Evolutionary conservation across 495 filamentous ascomycete species (phyloP).

Genomic region (Amphirosellinia nigrospora): DNA sequence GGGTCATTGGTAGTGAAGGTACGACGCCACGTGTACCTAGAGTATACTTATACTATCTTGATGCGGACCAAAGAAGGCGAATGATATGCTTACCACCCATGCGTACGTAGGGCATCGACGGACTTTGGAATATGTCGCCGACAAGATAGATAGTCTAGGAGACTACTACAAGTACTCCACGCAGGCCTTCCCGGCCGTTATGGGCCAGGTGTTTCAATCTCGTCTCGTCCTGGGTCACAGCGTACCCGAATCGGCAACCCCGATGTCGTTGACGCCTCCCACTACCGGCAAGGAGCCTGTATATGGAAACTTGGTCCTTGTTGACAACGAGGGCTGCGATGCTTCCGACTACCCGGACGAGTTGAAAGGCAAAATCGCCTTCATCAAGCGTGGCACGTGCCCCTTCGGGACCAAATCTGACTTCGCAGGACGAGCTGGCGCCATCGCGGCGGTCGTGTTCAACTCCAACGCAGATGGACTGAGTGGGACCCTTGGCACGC

Average conservation of each 20-base stretch:
- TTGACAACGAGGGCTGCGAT: conserved; percentile 56
- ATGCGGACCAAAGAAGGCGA: background rate
- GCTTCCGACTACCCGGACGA: conserved; percentile 52
- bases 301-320: conserved; percentile 49
- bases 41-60: background rate
- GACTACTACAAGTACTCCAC: conserved; percentile 65
- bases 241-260: conserved; percentile 55
- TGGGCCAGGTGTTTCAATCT: conserved; percentile 63
- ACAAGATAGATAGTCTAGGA: conserved; percentile 52
- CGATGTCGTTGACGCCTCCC: conserved; percentile 67
- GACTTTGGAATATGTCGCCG: conserved; percentile 66
- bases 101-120: conserved; percentile 57
- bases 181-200: conserved; percentile 64
- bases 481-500: conserved; percentile 60
- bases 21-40: conserved; percentile 28
- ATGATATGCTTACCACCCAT: conserved; percentile 3
- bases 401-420: conserved; percentile 66
- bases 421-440: conserved; percentile 62
- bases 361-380: conserved; percentile 57
- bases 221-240: conserved; percentile 60
- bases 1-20: conserved; percentile 69
- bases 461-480: conserved; percentile 59
- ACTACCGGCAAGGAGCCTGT: conserved; percentile 63
- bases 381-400: conserved; percentile 64
- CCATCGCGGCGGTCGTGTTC: conserved; percentile 65